phyloP scores from a whole-genome alignment of 2,329 filamentous ascomycete genomes.

The Diplocarpon mali region DNA sequence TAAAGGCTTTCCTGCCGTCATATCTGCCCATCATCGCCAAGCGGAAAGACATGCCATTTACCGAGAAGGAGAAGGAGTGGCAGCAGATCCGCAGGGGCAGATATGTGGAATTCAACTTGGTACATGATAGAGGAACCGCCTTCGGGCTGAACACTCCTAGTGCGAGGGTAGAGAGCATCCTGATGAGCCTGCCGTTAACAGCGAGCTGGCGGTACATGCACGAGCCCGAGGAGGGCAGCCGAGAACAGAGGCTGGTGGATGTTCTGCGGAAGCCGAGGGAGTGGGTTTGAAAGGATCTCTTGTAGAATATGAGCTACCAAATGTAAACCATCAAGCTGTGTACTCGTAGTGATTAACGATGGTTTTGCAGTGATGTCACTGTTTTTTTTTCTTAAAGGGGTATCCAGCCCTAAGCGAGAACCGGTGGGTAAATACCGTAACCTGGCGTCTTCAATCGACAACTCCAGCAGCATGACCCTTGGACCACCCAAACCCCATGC shows the following conservation, averaged over 20 bases:
- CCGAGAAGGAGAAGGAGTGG: constrained; percentile 82
- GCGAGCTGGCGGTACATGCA: constrained; percentile 97
- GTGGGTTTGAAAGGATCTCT: constrained; percentile 42
- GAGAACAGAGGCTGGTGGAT: constrained; percentile 72
- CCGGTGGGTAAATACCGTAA: no score
- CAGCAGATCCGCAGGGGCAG: constrained; percentile 89
- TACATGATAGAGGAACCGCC: constrained; percentile 88
- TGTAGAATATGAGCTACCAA: not conserved
- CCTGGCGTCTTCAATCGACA: no score
- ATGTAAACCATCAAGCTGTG: no score
- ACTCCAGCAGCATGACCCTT: no score
- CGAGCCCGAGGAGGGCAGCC: constrained; percentile 59
- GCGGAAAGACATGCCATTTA: constrained; percentile 87
- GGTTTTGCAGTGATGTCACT: no score
- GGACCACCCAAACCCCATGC: no score
- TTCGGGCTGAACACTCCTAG: constrained; percentile 92
- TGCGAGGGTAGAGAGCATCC: constrained; percentile 85
- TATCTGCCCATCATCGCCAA: constrained; percentile 83
- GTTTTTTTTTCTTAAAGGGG: no score
- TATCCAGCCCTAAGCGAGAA: no score
- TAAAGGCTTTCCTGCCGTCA: constrained; percentile 78
- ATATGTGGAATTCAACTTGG: constrained; percentile 97
- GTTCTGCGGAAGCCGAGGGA: constrained; percentile 54
- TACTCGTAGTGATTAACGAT: no score
- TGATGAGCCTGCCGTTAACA: constrained; percentile 92